Evolutionary conservation across 1,139 yeast genomes (phyloP), one percentile per base, ranked within the genome.

Genomic region (Candida sanyaensis): DNA sequence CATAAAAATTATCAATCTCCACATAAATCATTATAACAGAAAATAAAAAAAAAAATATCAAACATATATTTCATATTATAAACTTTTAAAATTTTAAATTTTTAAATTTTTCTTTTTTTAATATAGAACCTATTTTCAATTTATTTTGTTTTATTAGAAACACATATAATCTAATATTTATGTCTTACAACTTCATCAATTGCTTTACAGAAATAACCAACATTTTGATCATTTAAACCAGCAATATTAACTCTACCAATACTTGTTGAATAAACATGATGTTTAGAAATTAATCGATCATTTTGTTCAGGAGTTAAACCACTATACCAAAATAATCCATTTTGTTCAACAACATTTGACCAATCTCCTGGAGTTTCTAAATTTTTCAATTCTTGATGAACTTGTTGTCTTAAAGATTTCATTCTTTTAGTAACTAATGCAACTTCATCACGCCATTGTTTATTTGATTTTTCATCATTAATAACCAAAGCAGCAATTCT

Each of bases 171-270:
- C 27, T 28, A 30, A 38, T 29, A 21, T 21, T 29, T 38, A 29
- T 41, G 31, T 61, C 76, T 66, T n/a, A 73, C 76, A 29, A 73
- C 73, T 21, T 60, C 58, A 53, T 75, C 77, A 32, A 75, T 59
- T 7, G 74, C 63, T 30, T 54, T 52, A 41, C 74, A 69, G 54
- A 72, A 68, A 48, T 64, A 61, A 40, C 68, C 75, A 12, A 75
- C 57, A 54, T 74, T 74, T 13, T 53, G 47, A 42, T 63, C 61
- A 55, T 70, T 71, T 53, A 75, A 63, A 4, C 80, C 79, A 8
- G 80, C 78, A 44, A 75, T 65, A 52, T 75, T 75, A 47, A 74
- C 73, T 52, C 80, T 65, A 8, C 79, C 78, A 50, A 64, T 63
- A 7, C 51, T 53, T 24, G 75, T 67, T 17, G 68, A 61, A 54